These are phyloP conservation scores for Paxillus involutus DNA, from an alignment of 768 basidiomycete genomes.

Conservation along the genomic window DNA sequence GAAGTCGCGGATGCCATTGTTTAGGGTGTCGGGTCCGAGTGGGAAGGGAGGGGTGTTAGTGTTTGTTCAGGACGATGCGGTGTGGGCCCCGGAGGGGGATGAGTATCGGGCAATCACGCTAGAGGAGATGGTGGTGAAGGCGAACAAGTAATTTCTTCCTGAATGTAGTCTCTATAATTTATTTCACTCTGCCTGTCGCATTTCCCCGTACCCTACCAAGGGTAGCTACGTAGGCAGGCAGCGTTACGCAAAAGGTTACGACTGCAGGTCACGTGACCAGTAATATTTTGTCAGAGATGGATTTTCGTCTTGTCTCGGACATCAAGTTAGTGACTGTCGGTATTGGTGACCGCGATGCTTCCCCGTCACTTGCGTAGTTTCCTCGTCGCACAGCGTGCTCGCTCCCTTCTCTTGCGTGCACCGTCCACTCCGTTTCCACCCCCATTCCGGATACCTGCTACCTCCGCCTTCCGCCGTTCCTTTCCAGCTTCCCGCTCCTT, in stretches of 20 bases:
- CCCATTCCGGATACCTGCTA: conserved; percentile 31
- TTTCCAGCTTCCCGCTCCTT: conserved; percentile 38
- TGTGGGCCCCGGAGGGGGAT: conserved; percentile 76
- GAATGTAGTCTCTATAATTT: too few species aligned
- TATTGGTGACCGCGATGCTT: conserved; percentile 33
- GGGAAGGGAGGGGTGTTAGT: conserved; percentile 87
- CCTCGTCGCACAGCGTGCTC: conserved; percentile 28
- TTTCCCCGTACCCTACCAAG: too few species aligned
- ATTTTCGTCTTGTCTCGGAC: neutral
- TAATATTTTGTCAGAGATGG: conserved; percentile 8
- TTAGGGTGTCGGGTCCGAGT: conserved; percentile 78
- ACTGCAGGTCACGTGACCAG: neutral
- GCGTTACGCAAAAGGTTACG: too few species aligned
- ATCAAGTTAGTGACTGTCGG: neutral
- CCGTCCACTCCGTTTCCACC: conserved; percentile 17
- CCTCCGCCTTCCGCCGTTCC: conserved; percentile 6
- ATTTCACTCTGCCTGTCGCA: too few species aligned
- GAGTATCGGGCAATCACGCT: conserved; percentile 76
- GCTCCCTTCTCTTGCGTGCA: conserved; percentile 16
- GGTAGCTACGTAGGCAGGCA: too few species aligned
- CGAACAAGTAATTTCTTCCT: conserved; percentile 31
- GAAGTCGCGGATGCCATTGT: conserved; percentile 85
- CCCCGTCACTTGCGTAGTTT: conserved; percentile 48
- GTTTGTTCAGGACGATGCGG: conserved; percentile 91
- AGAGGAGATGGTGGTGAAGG: conserved; percentile 84